Conservation (phyloP, 345 rosid genomes). For the Syzygium aromaticum region DNA sequence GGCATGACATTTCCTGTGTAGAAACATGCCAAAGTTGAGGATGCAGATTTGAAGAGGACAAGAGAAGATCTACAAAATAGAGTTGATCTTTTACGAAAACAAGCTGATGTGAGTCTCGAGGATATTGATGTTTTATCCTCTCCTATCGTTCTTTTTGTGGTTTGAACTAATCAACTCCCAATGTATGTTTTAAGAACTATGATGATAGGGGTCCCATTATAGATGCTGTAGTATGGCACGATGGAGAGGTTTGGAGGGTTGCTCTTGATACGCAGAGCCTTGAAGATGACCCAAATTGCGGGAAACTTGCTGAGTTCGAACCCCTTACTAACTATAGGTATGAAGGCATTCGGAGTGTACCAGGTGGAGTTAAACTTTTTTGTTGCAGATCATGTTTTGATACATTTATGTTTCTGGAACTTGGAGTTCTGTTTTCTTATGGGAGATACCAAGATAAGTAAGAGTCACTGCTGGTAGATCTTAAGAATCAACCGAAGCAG, state of each 20-base stretch:
- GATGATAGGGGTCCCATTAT: conserved; percentile 94
- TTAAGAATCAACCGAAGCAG: background rate
- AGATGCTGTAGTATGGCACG: conserved; percentile 97
- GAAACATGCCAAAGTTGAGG: conserved; percentile 73
- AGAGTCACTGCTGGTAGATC: background rate
- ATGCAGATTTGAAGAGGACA: conserved; percentile 54
- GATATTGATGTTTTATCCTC: conserved; percentile 3
- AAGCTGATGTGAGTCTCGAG: conserved; percentile 60
- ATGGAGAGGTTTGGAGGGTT: conserved; percentile 92
- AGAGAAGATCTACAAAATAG: conserved; percentile 81
- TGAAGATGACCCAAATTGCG: conserved; percentile 68
- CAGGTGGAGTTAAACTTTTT: background rate
- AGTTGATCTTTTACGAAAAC: conserved; percentile 72
- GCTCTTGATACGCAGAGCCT: conserved; percentile 93
- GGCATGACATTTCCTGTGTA: conserved; percentile 17
- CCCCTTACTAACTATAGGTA: conserved; percentile 86
- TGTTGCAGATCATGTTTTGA: background rate
- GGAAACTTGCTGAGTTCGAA: conserved; percentile 69
- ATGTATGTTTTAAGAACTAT: conserved; percentile 39
- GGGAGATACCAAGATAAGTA: background rate
- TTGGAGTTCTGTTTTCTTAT: background rate
- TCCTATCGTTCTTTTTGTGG: background rate
- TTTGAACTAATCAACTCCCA: conserved; percentile 2
- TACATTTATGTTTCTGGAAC: background rate
- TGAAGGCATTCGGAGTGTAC: background rate